Base-by-base conservation (phyloP, 768 basidiomycete species). In the Agrocybe pediades region DNA sequence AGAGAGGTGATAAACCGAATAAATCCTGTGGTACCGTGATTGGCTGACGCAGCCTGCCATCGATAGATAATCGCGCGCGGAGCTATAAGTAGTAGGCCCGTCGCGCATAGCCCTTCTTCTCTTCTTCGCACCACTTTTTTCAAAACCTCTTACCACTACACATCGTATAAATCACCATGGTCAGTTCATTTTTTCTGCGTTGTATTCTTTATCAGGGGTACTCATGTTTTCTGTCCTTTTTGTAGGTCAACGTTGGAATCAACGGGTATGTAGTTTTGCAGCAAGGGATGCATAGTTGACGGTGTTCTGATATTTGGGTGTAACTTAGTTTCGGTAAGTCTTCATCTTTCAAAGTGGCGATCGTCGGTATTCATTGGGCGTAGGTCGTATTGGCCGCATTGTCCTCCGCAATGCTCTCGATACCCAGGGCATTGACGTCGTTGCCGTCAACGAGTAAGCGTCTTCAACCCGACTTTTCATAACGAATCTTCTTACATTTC, bases 311-410 rank as follows among this genome's bases (percentile, higher is more conserved):
- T n/a, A 36, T 49, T 55, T 53, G 53, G 45, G 40, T 50, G 43
- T 55, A 61, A 47, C 62, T 51, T 53, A 88, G 88, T 80, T 93
- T 94, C 75, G 91, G 92, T 92, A 68, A 69, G 88, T 66, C 41
- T 17, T 49, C 17, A 41, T 15, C 41, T 26, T 23, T 30, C 26
- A 6, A 27, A 46, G 24, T 36, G 39, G 30, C 17, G 46, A 17
- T 13, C 11, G 41, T 6, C 15, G 26, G 46, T 30, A 21, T 41
- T 63, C n/a, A 66, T 36, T 6, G 44, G 25, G 19, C 45, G 9
- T 50, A 94, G 96, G 96, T 82, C 96, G 97, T 82, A 98, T 98
- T 70, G 96, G 97, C 73, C 96, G 97, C 76, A 96, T 98, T 72
- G 97, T 98, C 61, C 80, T 90, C 74, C 90, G 97, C 64, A 98